These are phyloP conservation scores for Rhizoctonia solani DNA, from an alignment of 1,284 basidiomycete genomes.

Conservation along the genomic window DNA sequence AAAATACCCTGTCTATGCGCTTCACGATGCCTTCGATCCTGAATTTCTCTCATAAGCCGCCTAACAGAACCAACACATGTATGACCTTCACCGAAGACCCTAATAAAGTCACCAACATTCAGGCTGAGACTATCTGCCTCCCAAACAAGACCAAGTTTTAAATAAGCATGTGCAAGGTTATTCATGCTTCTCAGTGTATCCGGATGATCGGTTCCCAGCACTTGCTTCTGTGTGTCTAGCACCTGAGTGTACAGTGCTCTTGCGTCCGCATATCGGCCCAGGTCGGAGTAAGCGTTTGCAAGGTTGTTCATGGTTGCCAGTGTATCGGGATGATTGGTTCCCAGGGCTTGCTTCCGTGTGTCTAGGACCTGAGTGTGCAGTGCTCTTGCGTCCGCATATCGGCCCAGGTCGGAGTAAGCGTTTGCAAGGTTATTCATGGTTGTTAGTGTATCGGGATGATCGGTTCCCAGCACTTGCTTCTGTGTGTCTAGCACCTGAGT, in stretches of 20 bases:
- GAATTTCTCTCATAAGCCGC: too few species aligned
- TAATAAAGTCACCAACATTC: too few species aligned
- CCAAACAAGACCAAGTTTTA: too few species aligned
- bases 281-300: not conserved
- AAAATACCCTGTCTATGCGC: too few species aligned
- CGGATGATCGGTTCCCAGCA: not conserved
- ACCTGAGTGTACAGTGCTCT: not conserved
- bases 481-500: not conserved
- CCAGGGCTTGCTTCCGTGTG: not conserved
- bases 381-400: not conserved
- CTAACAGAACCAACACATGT: too few species aligned
- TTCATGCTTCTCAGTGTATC: not conserved
- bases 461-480: not conserved
- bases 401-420: not conserved
- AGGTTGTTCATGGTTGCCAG: not conserved
- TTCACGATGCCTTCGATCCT: too few species aligned
- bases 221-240: not conserved
- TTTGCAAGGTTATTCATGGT: not conserved
- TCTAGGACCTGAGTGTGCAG: not conserved
- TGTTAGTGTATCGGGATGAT: not conserved
- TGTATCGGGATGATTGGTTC: not conserved
- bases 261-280: not conserved
- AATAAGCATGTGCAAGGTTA: not conserved
- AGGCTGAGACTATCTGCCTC: not conserved
- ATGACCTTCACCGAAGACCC: too few species aligned